Evolutionary conservation across 495 filamentous ascomycete genomes (phyloP).

Genomic region (Geopyxis carbonaria): DNA sequence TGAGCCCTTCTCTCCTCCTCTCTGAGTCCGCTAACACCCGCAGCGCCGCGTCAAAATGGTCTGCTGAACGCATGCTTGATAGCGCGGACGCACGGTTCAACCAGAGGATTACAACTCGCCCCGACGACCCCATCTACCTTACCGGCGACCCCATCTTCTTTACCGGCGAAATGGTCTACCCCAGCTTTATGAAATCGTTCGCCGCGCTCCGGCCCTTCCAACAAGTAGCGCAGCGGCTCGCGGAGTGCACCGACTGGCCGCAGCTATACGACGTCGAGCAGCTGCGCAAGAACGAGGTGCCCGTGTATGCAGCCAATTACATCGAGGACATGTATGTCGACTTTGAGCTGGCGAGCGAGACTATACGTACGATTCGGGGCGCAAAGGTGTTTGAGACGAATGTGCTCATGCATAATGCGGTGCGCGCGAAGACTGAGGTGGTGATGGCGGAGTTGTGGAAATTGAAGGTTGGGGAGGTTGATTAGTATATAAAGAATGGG

Average conservation of each 20-base stretch:
- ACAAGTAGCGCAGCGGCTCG: conserved; percentile 52
- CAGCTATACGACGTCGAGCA: conserved; percentile 57
- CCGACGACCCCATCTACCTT: conserved; percentile 14
- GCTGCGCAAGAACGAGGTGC: conserved; percentile 61
- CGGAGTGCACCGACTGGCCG: conserved; percentile 49
- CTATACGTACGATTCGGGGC: conserved; percentile 56
- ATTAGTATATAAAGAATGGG: too few species aligned
- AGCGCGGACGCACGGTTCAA: too few species aligned
- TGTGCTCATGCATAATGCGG: conserved; percentile 65
- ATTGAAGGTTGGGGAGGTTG: conserved; percentile 53
- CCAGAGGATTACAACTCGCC: too few species aligned
- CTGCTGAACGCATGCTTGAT: conserved; percentile 43
- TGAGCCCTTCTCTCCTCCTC: not conserved
- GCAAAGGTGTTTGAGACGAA: conserved; percentile 76
- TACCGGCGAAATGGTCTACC: conserved; percentile 84
- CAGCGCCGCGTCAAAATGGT: conserved; percentile 43
- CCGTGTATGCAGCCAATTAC: conserved; percentile 74
- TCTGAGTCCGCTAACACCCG: not conserved
- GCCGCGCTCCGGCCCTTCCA: conserved; percentile 48
- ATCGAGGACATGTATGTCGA: conserved; percentile 93
- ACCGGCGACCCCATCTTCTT: conserved; percentile 49
- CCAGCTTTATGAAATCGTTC: conserved; percentile 63
- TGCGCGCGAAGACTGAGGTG: conserved; percentile 54
- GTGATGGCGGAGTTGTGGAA: conserved; percentile 53
- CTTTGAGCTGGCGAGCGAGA: conserved; percentile 50